Evolutionary conservation across 805 yeast genomes (phyloP).

Genomic region (Grigorovia transvaalensis): DNA sequence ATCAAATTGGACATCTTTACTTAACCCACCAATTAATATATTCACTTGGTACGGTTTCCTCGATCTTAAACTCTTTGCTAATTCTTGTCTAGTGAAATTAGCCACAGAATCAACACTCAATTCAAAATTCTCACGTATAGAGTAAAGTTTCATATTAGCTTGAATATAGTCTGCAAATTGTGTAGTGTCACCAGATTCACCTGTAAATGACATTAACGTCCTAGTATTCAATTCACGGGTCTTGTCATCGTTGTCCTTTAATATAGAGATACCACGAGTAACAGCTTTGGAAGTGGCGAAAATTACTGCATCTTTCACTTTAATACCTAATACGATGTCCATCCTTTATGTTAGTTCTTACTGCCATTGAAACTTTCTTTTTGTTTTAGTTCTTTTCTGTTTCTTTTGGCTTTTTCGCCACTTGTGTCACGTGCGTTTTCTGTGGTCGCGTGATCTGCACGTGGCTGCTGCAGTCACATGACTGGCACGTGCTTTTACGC

Average conservation of each 20-base stretch:
- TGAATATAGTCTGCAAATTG: constrained; percentile 91
- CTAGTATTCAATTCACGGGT: constrained; percentile 65
- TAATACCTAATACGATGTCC: constrained; percentile 88
- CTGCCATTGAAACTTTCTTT: neutral
- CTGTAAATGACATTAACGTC: constrained; percentile 78
- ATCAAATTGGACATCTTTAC: constrained; percentile 34
- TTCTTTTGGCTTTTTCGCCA: neutral
- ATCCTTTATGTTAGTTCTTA: constrained; percentile 29
- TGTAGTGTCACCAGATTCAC: constrained; percentile 93
- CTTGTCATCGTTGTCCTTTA: constrained; percentile 73
- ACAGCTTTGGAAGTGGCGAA: constrained; percentile 92
- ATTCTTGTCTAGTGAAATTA: constrained; percentile 74
- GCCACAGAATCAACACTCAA: constrained; percentile 81
- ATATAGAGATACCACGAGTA: constrained; percentile 78
- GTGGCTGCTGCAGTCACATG: neutral
- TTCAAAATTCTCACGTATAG: constrained; percentile 76
- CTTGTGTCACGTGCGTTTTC: neutral
- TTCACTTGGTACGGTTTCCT: constrained; percentile 93
- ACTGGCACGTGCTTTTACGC: neutral
- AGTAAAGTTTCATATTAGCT: constrained; percentile 81
- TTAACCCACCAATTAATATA: constrained; percentile 67
- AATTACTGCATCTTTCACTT: constrained; percentile 68
- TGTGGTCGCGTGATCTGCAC: neutral
- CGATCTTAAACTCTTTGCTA: constrained; percentile 84
- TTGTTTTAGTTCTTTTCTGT: neutral